Percentiles rank a stretch among this genome's conserved stretches.
phyloP scores from a whole-genome alignment of 768 basidiomycete species.

The Suillus brevipes region DNA sequence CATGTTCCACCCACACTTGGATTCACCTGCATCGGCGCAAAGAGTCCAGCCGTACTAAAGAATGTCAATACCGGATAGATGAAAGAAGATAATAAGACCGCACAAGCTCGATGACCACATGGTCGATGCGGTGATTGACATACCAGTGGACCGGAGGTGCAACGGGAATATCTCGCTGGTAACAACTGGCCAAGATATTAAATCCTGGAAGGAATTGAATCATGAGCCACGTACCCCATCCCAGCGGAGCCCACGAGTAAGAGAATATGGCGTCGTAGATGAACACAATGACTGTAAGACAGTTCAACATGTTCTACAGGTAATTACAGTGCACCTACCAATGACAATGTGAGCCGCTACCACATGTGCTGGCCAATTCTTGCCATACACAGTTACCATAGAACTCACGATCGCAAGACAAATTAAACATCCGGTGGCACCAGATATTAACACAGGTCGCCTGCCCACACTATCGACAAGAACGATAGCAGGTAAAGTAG shows the following conservation, averaged over 20 bases:
- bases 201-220: constrained; percentile 8
- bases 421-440: constrained; percentile 36
- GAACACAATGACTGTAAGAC: constrained; percentile 37
- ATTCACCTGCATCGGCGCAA: constrained; percentile 28
- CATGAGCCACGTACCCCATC: constrained; percentile 21
- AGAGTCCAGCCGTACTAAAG: constrained; percentile 29
- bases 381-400: constrained; percentile 28
- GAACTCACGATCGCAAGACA: constrained; percentile 31
- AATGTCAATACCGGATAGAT: background rate
- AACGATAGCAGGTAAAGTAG: constrained; percentile 38
- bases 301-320: constrained; percentile 17
- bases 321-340: constrained; percentile 26
- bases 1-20: constrained; percentile 22
- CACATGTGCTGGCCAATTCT: constrained; percentile 30
- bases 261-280: constrained; percentile 38
- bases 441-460: constrained; percentile 40
- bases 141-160: constrained; percentile 41
- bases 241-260: constrained; percentile 36
- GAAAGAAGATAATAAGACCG: background rate
- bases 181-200: constrained; percentile 28
- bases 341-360: constrained; percentile 30
- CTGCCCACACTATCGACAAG: constrained; percentile 40
- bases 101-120: constrained; percentile 44
- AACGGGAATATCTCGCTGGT: constrained; percentile 44
- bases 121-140: constrained; percentile 41